These are phyloP conservation scores for Rauvolfia tetraphylla DNA, from an alignment of 257 asterid genomes.

Conservation along the genomic window DNA sequence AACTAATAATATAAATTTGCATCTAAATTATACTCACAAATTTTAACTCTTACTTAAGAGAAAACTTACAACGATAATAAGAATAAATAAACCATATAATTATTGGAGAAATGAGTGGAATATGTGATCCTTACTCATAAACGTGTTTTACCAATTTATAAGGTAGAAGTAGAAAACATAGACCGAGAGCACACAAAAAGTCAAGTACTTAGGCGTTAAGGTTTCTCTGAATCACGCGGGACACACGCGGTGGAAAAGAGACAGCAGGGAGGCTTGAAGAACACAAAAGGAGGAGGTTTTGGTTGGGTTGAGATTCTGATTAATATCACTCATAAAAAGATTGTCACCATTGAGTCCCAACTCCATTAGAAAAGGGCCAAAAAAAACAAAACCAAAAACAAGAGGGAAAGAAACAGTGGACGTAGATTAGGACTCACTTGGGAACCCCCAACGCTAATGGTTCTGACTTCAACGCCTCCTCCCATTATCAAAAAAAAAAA, in stretches of 20 bases:
- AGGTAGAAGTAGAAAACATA: neutral
- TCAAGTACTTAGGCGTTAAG: constrained; percentile 55
- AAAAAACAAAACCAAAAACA: too few species aligned
- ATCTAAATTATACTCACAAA: too few species aligned
- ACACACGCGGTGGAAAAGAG: constrained; percentile 26
- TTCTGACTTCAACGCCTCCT: too few species aligned
- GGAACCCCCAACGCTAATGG: too few species aligned
- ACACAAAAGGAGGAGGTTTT: constrained; percentile 38
- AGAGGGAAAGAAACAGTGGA: constrained; percentile 26
- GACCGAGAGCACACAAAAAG: constrained; percentile 8
- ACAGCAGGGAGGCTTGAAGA: constrained; percentile 30
- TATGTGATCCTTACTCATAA: neutral
- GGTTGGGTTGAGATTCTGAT: constrained; percentile 51
- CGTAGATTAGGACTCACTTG: too few species aligned
- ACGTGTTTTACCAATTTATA: neutral
- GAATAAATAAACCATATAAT: neutral
- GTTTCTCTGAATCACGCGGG: constrained; percentile 32
- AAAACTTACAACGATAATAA: too few species aligned
- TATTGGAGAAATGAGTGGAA: neutral
- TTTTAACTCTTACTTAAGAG: too few species aligned
- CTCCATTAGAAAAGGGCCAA: constrained; percentile 20
- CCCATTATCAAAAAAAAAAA: too few species aligned
- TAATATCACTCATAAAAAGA: constrained; percentile 44
- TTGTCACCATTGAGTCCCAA: constrained; percentile 27
- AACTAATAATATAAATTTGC: too few species aligned